phyloP scores from a whole-genome alignment of 1,284 basidiomycete genomes.

The Puccinia polysora region DNA sequence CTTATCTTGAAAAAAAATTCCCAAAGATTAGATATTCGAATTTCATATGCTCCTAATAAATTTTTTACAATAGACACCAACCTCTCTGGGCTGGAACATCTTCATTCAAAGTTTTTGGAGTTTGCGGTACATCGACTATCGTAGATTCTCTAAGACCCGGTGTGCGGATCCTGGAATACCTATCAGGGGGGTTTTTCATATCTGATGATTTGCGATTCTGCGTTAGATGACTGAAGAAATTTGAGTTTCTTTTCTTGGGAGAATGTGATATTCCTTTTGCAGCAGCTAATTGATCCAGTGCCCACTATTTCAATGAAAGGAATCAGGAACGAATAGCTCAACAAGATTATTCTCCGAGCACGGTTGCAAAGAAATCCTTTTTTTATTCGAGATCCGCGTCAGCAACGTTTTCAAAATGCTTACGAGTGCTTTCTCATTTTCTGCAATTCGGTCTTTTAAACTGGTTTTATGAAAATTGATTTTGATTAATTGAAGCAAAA shows the following conservation, averaged over 20 bases:
- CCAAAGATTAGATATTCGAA: too few relatives aligned
- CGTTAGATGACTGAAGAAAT: constrained; percentile 11
- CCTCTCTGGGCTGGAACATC: neutral
- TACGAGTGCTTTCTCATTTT: constrained; percentile 35
- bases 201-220: neutral
- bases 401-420: too few relatives aligned
- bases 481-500: constrained; percentile 27
- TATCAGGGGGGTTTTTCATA: too few relatives aligned
- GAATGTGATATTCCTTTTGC: constrained; percentile 34
- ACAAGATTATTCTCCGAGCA: too few relatives aligned
- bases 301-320: constrained; percentile 33
- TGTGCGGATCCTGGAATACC: too few relatives aligned
- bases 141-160: neutral
- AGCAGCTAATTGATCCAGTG: constrained; percentile 45
- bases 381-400: too few relatives aligned
- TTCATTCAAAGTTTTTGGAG: neutral
- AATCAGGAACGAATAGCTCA: too few relatives aligned
- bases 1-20: neutral
- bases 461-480: constrained; percentile 33
- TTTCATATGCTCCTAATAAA: neutral
- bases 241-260: constrained; percentile 29
- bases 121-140: constrained; percentile 15
- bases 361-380: too few relatives aligned
- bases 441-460: constrained; percentile 24
- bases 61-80: neutral